These are phyloP conservation scores for Hyphopichia burtonii DNA, from an alignment of 1,139 yeast genomes.

Conservation along the genomic window DNA sequence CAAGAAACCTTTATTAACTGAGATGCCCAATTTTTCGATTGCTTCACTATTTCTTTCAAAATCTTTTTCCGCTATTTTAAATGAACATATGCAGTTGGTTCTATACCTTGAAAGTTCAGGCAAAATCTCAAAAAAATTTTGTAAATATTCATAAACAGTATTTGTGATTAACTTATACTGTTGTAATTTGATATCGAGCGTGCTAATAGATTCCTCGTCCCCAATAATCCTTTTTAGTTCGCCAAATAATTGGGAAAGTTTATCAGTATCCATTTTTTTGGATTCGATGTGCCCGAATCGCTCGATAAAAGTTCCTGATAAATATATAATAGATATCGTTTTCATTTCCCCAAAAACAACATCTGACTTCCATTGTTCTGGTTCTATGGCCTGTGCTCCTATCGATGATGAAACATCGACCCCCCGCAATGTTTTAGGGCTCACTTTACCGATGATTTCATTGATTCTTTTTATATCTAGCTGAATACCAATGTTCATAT, in stretches of 20 bases:
- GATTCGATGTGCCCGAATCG: not conserved
- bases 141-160: not conserved
- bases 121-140: not conserved
- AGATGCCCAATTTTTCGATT: not conserved
- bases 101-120: not conserved
- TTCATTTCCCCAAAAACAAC: constrained; percentile 5
- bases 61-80: not conserved
- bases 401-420: constrained; percentile 11
- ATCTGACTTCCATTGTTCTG: constrained; percentile 13
- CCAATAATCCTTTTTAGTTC: not conserved
- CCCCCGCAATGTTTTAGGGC: constrained; percentile 9
- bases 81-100: not conserved
- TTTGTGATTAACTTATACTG: not conserved
- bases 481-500: constrained; percentile 11
- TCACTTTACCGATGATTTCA: constrained; percentile 5
- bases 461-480: constrained; percentile 8
- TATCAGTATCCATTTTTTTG: not conserved
- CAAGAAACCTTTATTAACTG: not conserved
- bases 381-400: constrained; percentile 11
- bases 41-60: not conserved
- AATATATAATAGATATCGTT: not conserved
- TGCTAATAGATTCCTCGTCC: not conserved
- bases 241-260: not conserved
- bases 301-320: not conserved
- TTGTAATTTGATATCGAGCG: not conserved